Base-by-base conservation (phyloP, 345 rosid genomes). In the Murraya paniculata region DNA sequence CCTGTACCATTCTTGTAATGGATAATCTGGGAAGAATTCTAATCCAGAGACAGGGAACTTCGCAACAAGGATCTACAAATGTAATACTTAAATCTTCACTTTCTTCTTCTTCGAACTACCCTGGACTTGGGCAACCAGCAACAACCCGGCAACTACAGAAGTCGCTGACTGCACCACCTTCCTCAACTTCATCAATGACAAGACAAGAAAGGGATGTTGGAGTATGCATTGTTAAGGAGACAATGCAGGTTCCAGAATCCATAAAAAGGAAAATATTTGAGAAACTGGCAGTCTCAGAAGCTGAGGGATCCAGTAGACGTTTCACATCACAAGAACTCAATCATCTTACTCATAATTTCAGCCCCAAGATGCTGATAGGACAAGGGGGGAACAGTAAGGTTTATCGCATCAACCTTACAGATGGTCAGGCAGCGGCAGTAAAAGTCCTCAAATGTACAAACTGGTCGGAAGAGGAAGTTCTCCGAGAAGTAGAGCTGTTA, bases 1-100 rank as follows among this genome's bases (percentile, higher is more conserved):
- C 89, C 55, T 84, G 89, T 82, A 79, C 78, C 18, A 82, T 86
- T 77, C 55, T 86, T 65, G 75, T 78, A 39, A 61, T 86, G 68
- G 84, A 80, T 33, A 76, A 35, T 73, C 68, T 69, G 3, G 85
- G 86, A 19, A 84, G 77, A 77, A 75, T 71, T 10, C 13, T 68
- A 21, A 67, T 84, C 74, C 83, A 61, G 74, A 66, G 58, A 73
- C 89, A 81, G 71, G 86, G 86, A 79, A 87, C 87, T 68, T 81
- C 79, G 18, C 89, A 82, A 66, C 76, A 84, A 75, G 87, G 86
- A 79, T 84, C 86, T 53, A 33, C 55, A 73, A 45, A 30, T 64
- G 39, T 61, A 53, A 4, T 73, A 48, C 74, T 81, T 25, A 62
- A 39, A 73, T 39, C 84, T 25, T 76, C 68, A 19, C 25, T 6